phyloP scores from a whole-genome alignment of 768 basidiomycete species.

The Coprinellus micaceus region DNA sequence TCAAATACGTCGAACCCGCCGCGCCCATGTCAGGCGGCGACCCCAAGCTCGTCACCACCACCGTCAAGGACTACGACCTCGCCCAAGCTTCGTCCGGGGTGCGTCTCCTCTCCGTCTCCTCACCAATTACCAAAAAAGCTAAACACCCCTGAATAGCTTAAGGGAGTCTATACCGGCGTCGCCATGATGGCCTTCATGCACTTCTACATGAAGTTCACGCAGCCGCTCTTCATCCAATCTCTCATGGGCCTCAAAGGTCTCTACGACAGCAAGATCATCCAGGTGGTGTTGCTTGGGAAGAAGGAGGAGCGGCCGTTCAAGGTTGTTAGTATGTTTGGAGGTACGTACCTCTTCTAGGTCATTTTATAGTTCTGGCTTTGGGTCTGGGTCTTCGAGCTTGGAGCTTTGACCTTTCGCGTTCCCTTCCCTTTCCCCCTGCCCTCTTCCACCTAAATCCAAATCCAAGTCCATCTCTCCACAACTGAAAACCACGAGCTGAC shows the following conservation, averaged over 20 bases:
- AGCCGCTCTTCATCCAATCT: slow-evolving; percentile 92
- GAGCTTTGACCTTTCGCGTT: not conserved
- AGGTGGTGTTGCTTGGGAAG: slow-evolving; percentile 78
- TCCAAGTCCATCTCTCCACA: too few species aligned
- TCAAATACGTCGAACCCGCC: slow-evolving; percentile 90
- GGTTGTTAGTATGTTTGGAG: slow-evolving; percentile 11
- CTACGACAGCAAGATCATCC: slow-evolving; percentile 81
- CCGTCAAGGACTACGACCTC: slow-evolving; percentile 91
- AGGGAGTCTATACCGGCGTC: slow-evolving; percentile 65
- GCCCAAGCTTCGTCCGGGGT: slow-evolving; percentile 80
- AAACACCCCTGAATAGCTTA: slow-evolving; percentile 40
- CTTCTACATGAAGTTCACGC: slow-evolving; percentile 91
- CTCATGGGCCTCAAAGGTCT: slow-evolving; percentile 93
- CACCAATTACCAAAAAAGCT: not conserved
- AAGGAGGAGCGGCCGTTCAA: slow-evolving; percentile 39
- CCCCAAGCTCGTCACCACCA: slow-evolving; percentile 79
- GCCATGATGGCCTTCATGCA: slow-evolving; percentile 93
- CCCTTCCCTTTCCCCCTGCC: not conserved
- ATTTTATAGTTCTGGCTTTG: not conserved
- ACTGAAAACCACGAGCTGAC: too few species aligned
- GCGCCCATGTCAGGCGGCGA: slow-evolving; percentile 70
- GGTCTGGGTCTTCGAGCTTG: not conserved
- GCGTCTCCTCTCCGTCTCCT: slow-evolving; percentile 12
- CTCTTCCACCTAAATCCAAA: not conserved
- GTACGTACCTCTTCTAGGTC: slow-evolving; percentile 1